Conservation (phyloP, 2,329 filamentous ascomycete species). For the Stagonosporopsis rhizophila region DNA sequence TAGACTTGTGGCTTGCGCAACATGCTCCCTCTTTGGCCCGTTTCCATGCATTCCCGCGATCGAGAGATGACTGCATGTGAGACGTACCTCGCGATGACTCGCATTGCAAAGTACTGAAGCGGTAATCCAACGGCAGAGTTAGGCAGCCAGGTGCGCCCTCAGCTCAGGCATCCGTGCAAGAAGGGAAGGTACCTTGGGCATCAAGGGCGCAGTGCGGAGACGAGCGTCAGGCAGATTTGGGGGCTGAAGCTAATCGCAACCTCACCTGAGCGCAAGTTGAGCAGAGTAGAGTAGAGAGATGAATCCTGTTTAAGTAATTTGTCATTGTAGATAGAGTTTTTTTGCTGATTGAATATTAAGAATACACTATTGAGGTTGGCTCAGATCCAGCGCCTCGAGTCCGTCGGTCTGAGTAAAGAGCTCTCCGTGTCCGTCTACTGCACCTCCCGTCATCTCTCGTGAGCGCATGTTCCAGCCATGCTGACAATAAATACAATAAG, state of each 20-base stretch:
- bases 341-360: slow-evolving; percentile 3
- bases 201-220: slow-evolving; percentile 1
- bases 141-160: not conserved
- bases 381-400: not conserved
- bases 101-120: not conserved
- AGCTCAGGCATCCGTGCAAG: slow-evolving; percentile 5
- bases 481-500: slow-evolving; percentile 20
- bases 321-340: not conserved
- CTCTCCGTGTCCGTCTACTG: slow-evolving; percentile 14
- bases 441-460: slow-evolving; percentile 13
- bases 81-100: slow-evolving; percentile 1
- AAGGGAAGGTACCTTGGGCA: slow-evolving; percentile 2
- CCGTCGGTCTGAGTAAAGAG: slow-evolving; percentile 25
- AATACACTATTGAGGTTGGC: slow-evolving; percentile 11
- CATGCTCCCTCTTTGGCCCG: not conserved
- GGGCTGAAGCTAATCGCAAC: slow-evolving; percentile 13
- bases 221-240: slow-evolving; percentile 11
- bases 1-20: not conserved
- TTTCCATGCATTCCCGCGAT: not conserved
- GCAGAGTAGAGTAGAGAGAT: not conserved
- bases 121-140: not conserved
- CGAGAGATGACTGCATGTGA: slow-evolving; percentile 5
- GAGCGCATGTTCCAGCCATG: slow-evolving; percentile 32
- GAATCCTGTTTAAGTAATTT: not conserved
- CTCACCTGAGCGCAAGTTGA: slow-evolving; percentile 2